Percentiles rank a stretch among this genome's conserved stretches.
phyloP scores from a whole-genome alignment of 2,329 filamentous ascomycete species.

The Fusarium sp. region DNA sequence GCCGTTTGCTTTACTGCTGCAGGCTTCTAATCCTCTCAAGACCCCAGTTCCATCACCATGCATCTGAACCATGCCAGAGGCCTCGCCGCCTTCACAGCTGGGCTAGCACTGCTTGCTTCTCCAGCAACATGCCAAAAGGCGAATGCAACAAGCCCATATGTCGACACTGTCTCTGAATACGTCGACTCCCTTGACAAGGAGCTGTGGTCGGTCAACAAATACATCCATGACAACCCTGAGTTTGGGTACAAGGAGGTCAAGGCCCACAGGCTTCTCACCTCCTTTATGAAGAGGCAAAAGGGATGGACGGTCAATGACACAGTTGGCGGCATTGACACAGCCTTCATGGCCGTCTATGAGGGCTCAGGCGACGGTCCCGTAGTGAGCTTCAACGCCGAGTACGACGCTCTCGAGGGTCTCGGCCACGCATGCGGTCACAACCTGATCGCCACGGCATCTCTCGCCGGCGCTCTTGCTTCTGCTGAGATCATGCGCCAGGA shows the following conservation, averaged over 20 bases:
- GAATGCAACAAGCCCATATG: slow-evolving; percentile 22
- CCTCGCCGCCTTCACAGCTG: slow-evolving; percentile 12
- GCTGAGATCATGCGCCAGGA: slow-evolving; percentile 33
- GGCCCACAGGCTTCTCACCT: slow-evolving; percentile 53
- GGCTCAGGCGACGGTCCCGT: slow-evolving; percentile 50
- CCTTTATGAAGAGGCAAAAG: slow-evolving; percentile 48
- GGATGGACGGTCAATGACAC: slow-evolving; percentile 53
- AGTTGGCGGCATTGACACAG: slow-evolving; percentile 54
- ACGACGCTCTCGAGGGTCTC: slow-evolving; percentile 36
- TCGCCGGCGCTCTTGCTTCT: slow-evolving; percentile 25
- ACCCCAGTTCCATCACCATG: neutral
- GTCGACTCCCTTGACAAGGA: slow-evolving; percentile 31
- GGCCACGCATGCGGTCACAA: slow-evolving; percentile 40
- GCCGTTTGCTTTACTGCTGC: rapidly evolving
- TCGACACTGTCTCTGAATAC: slow-evolving; percentile 24
- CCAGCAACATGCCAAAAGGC: slow-evolving; percentile 23
- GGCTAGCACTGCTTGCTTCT: slow-evolving; percentile 7
- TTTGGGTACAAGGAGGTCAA: slow-evolving; percentile 54
- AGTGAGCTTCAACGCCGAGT: slow-evolving; percentile 55
- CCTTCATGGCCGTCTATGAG: slow-evolving; percentile 54
- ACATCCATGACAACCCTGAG: slow-evolving; percentile 57
- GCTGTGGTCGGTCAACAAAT: slow-evolving; percentile 48
- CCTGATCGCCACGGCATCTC: slow-evolving; percentile 33
- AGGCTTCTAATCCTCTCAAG: rapidly evolving
- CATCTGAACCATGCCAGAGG: neutral